Evolutionary conservation across 768 basidiomycete genomes (phyloP).

Genomic region (Serendipita indica): DNA sequence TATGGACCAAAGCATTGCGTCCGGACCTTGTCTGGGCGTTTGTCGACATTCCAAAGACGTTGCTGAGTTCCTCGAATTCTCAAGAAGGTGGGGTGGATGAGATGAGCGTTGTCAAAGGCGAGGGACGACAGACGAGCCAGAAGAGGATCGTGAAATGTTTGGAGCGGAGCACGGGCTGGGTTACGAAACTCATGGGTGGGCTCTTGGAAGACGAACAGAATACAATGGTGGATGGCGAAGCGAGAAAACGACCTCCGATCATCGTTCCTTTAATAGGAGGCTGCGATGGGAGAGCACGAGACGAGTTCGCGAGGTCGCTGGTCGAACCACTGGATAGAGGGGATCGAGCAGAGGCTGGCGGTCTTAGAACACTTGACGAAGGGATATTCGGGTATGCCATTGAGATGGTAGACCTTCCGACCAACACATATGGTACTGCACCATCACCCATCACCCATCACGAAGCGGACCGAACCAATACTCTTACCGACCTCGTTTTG

Average conservation of each 20-base stretch:
- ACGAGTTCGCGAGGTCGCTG: conserved; percentile 45
- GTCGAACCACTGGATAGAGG: conserved; percentile 39
- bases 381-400: conserved; percentile 56
- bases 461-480: not conserved
- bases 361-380: conserved; percentile 45
- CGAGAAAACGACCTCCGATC: conserved; percentile 19
- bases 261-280: conserved; percentile 61
- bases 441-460: not conserved
- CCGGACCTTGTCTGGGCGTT: not conserved
- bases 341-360: conserved; percentile 38
- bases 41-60: not conserved
- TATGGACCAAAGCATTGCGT: not conserved
- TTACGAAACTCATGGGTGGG: conserved; percentile 36
- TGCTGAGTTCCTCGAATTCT: conserved; percentile 1
- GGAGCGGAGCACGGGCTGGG: conserved; percentile 53
- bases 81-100: not conserved
- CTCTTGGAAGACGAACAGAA: conserved; percentile 13
- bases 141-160: conserved; percentile 64
- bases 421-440: conserved; percentile 19
- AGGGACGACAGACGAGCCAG: conserved; percentile 47
- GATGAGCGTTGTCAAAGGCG: conserved; percentile 28
- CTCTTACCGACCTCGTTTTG: conserved; percentile 27
- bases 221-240: not conserved
- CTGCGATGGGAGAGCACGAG: conserved; percentile 38
- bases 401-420: conserved; percentile 42